Evolutionary conservation across 306 rosid species (phyloP).

Genomic region (Rosa lucieae): DNA sequence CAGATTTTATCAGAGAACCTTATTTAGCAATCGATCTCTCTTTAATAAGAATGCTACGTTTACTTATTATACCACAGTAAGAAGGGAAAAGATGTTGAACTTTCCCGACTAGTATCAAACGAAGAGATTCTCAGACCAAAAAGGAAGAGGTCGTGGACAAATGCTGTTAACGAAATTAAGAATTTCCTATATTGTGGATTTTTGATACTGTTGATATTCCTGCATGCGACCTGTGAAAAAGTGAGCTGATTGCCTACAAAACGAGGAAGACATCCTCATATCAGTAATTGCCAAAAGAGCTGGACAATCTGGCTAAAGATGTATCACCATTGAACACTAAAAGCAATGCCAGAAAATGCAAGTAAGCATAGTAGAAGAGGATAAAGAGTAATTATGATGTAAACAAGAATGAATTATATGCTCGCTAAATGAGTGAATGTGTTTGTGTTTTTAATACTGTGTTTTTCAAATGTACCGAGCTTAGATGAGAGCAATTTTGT

Average conservation of each 20-base stretch:
- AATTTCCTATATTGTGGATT: not conserved
- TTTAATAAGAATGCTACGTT: not conserved
- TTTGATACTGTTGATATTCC: not conserved
- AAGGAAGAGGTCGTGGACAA: not conserved
- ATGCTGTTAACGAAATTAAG: not conserved
- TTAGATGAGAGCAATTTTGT: too few relatives aligned
- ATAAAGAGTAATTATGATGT: not conserved
- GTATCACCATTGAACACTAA: not conserved
- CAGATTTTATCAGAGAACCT: not conserved
- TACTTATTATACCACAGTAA: not conserved
- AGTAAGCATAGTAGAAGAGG: not conserved
- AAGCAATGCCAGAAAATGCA: not conserved
- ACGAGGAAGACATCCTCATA: not conserved
- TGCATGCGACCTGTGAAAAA: constrained; percentile 2
- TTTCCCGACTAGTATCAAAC: not conserved
- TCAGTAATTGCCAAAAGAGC: not conserved
- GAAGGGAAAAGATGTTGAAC: not conserved
- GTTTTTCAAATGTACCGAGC: too few relatives aligned
- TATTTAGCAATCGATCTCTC: not conserved
- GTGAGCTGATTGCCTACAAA: not conserved
- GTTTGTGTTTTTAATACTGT: too few relatives aligned
- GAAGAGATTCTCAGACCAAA: not conserved
- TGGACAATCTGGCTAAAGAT: not conserved
- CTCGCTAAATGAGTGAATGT: too few relatives aligned
- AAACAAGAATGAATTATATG: too few relatives aligned